These are phyloP conservation scores for Hamiltosporidium tvaerminnensis DNA, from an alignment of 371 early-diverging fungal species.

Conservation along the genomic window DNA sequence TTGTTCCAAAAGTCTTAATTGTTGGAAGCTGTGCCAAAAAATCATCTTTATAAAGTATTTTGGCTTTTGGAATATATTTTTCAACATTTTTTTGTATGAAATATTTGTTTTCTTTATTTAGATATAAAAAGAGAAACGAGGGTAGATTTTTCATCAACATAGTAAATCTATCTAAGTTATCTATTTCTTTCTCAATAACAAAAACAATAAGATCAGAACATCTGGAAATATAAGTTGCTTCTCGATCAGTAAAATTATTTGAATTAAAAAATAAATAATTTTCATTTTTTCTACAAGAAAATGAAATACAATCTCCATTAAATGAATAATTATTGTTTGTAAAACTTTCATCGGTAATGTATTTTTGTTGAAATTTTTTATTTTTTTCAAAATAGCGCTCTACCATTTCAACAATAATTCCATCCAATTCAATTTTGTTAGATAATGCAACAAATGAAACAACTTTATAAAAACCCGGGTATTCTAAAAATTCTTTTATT, in stretches of 20 bases:
- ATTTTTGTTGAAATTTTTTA: too few relatives aligned
- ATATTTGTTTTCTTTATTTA: constrained; percentile 1
- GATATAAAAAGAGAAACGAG: constrained; percentile 26
- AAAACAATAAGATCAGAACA: constrained; percentile 31
- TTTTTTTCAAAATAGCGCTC: too few relatives aligned
- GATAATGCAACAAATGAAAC: too few relatives aligned
- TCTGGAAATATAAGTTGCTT: constrained; percentile 8
- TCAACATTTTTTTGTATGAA: constrained; percentile 13
- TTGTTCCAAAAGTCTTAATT: constrained; percentile 24
- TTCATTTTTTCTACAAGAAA: too few relatives aligned
- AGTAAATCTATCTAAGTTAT: constrained; percentile 5
- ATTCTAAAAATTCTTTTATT: too few relatives aligned
- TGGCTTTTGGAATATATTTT: constrained; percentile 33
- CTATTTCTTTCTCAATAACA: constrained; percentile 13
- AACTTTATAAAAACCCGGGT: too few relatives aligned
- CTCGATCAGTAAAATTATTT: constrained; percentile 4
- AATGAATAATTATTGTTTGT: too few relatives aligned
- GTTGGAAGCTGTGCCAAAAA: constrained; percentile 22
- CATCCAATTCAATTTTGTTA: too few relatives aligned
- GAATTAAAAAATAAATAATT: not conserved
- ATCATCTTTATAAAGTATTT: constrained; percentile 17
- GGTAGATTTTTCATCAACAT: constrained; percentile 22
- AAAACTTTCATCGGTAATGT: too few relatives aligned
- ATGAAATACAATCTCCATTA: too few relatives aligned
- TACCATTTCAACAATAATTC: too few relatives aligned